phyloP scores from a whole-genome alignment of 2,329 filamentous ascomycete genomes.

The Colletotrichum spinosum region DNA sequence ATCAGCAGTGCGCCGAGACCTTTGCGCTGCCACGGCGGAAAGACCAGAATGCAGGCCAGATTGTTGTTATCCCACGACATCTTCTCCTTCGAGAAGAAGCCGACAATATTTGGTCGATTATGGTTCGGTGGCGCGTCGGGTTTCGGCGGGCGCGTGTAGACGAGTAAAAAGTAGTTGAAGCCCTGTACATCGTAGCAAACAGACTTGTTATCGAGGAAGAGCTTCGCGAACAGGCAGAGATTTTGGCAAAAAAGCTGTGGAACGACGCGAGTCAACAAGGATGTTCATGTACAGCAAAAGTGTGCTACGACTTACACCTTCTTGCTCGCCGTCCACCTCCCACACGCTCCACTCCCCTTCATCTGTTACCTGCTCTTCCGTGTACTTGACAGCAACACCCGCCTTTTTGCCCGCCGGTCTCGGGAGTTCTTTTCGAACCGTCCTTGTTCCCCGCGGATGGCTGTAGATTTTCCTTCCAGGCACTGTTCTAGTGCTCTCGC shows the following conservation, averaged over 20 bases:
- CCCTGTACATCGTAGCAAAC: slow-evolving; percentile 97
- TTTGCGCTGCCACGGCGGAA: slow-evolving; percentile 94
- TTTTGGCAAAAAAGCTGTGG: slow-evolving; percentile 88
- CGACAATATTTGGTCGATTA: slow-evolving; percentile 72
- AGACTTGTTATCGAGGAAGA: slow-evolving; percentile 98
- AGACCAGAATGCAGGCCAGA: slow-evolving; percentile 93
- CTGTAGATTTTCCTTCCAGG: slow-evolving; percentile 82
- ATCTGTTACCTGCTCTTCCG: slow-evolving; percentile 61
- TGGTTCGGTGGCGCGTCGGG: slow-evolving; percentile 31
- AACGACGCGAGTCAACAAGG: not conserved
- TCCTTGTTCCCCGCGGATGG: slow-evolving; percentile 62
- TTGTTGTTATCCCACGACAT: slow-evolving; percentile 99
- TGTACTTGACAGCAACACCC: slow-evolving; percentile 48
- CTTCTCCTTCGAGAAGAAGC: slow-evolving; percentile 99
- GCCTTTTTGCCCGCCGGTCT: slow-evolving; percentile 50
- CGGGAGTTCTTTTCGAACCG: slow-evolving; percentile 50
- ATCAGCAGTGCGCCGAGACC: slow-evolving; percentile 91
- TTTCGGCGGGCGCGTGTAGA: slow-evolving; percentile 71
- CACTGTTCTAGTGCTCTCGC: slow-evolving; percentile 60
- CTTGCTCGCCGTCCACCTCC: slow-evolving; percentile 90
- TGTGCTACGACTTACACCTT: slow-evolving; percentile 67
- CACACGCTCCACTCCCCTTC: slow-evolving; percentile 87
- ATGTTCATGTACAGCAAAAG: not conserved
- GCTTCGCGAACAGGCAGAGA: slow-evolving; percentile 93
- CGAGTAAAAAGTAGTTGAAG: slow-evolving; percentile 94